A percentile compares a stretch with the other conserved stretches of the same genome.
Conservation (phyloP, 2,329 filamentous ascomycete species). For the Aureobasidium melanogenum region DNA sequence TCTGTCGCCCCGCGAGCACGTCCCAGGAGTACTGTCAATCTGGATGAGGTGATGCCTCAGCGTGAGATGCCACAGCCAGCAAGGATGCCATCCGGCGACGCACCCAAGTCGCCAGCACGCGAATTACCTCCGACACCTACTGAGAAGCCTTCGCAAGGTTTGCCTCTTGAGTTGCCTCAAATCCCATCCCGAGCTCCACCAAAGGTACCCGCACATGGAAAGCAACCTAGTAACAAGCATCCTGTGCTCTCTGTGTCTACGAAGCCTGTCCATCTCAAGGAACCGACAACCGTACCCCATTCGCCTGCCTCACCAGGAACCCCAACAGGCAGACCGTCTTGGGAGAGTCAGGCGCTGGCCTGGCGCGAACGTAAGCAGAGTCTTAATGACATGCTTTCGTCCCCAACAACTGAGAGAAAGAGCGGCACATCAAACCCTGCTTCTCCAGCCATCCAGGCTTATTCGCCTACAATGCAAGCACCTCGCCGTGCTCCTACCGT, state of each 20-base stretch:
- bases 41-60: neutral
- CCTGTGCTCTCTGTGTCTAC: neutral
- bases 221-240: neutral
- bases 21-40: neutral
- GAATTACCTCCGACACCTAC: neutral
- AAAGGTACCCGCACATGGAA: neutral
- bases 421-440: neutral
- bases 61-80: neutral
- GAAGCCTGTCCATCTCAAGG: neutral
- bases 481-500: constrained; percentile 21
- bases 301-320: neutral
- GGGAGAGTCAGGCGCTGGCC: constrained; percentile 23
- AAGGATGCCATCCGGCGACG: neutral
- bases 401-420: neutral
- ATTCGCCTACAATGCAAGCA: neutral
- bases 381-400: constrained; percentile 12
- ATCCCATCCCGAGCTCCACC: neutral
- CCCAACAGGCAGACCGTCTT: constrained; percentile 12
- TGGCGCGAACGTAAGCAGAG: constrained; percentile 24
- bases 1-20: neutral
- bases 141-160: neutral
- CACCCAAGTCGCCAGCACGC: neutral
- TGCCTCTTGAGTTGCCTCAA: neutral
- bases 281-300: neutral
- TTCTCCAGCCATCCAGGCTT: neutral